Percentiles rank a stretch among this genome's conserved stretches.
phyloP scores from a whole-genome alignment of 2,329 filamentous ascomycete genomes.

The Paraphaeosphaeria minitans region DNA sequence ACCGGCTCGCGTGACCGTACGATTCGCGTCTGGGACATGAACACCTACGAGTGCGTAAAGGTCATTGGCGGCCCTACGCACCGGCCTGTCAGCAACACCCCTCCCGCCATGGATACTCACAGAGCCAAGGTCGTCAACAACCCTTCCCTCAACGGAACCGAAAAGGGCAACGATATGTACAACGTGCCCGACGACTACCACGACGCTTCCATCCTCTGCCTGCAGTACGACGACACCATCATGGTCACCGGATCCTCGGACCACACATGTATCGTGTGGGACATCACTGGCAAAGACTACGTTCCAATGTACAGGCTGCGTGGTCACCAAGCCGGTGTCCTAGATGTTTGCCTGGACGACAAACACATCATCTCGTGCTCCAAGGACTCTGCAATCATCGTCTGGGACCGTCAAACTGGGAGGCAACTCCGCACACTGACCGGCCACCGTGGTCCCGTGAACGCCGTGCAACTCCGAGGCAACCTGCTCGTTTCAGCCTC shows the following conservation, averaged over 20 bases:
- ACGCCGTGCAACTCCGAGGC: slow-evolving; percentile 92
- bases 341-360: slow-evolving; percentile 92
- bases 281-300: slow-evolving; percentile 71
- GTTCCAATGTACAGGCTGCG: slow-evolving; percentile 74
- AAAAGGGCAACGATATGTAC: slow-evolving; percentile 54
- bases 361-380: slow-evolving; percentile 95
- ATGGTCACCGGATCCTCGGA: slow-evolving; percentile 96
- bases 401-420: slow-evolving; percentile 88
- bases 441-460: slow-evolving; percentile 90
- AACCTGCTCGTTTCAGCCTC: slow-evolving; percentile 93
- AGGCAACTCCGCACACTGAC: slow-evolving; percentile 75
- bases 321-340: slow-evolving; percentile 83
- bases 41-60: slow-evolving; percentile 81
- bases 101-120: slow-evolving; percentile 47
- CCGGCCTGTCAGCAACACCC: slow-evolving; percentile 58
- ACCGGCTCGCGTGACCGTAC: slow-evolving; percentile 95
- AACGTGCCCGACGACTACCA: slow-evolving; percentile 66
- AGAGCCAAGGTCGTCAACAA: slow-evolving; percentile 51
- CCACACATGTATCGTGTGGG: slow-evolving; percentile 87
- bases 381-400: slow-evolving; percentile 91
- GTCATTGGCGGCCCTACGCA: slow-evolving; percentile 79
- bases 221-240: slow-evolving; percentile 92
- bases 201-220: slow-evolving; percentile 88
- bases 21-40: slow-evolving; percentile 94
- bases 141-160: slow-evolving; percentile 55